Percentiles rank a stretch among this genome's conserved stretches.
Conservation (phyloP, 2,329 filamentous ascomycete genomes). For the Talaromyces sp. region DNA sequence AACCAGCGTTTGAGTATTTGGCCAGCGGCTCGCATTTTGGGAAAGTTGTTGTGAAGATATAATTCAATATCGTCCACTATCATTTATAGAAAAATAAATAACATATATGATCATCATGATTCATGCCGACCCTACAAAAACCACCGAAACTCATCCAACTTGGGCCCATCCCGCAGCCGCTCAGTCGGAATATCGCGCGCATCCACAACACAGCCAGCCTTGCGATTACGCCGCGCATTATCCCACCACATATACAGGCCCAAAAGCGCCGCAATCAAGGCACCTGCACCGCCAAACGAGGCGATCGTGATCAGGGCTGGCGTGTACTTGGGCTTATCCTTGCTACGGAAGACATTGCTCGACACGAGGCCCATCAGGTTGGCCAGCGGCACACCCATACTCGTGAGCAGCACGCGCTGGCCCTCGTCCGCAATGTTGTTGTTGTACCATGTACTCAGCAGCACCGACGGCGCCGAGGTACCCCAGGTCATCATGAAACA, state of each 20-base stretch:
- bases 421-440: conserved; percentile 78
- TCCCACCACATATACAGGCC: conserved; percentile 62
- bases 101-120: background rate
- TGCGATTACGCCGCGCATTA: conserved; percentile 56
- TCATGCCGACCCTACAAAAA: conserved; percentile 34
- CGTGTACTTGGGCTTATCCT: conserved; percentile 62
- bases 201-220: conserved; percentile 50
- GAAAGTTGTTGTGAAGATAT: conserved; percentile 44
- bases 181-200: conserved; percentile 56
- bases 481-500: conserved; percentile 82
- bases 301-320: conserved; percentile 59
- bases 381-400: conserved; percentile 67
- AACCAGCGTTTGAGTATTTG: conserved; percentile 51
- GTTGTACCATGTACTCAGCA: conserved; percentile 67
- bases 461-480: conserved; percentile 66
- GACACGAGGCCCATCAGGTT: conserved; percentile 71
- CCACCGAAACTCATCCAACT: conserved; percentile 53
- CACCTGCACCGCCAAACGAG: conserved; percentile 51
- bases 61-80: background rate
- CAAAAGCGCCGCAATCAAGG: conserved; percentile 50
- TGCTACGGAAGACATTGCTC: conserved; percentile 61
- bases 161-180: conserved; percentile 51
- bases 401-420: conserved; percentile 64
- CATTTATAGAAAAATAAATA: background rate
- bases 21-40: conserved; percentile 51